phyloP scores from a whole-genome alignment of 192 early-diverging fungal genomes.

The Radiomyces spectabilis region DNA sequence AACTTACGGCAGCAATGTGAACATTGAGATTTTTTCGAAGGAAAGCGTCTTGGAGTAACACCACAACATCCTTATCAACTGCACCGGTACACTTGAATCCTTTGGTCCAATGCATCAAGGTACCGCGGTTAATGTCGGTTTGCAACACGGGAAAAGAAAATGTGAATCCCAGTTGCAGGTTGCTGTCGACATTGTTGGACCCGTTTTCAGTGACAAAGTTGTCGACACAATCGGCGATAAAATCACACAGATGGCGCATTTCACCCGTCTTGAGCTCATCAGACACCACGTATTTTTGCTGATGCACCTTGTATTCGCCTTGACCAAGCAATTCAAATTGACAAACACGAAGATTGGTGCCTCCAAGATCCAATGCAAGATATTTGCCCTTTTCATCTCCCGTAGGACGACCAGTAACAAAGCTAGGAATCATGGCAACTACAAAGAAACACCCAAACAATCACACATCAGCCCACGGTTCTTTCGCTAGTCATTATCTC shows the following conservation, averaged over 20 bases:
- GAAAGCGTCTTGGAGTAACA: constrained; percentile 75
- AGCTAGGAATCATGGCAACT: constrained; percentile 85
- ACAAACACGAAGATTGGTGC: constrained; percentile 93
- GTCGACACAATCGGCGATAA: constrained; percentile 79
- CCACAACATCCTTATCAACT: constrained; percentile 70
- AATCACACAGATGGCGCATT: constrained; percentile 62
- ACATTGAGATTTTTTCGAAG: constrained; percentile 65
- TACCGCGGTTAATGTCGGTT: constrained; percentile 62
- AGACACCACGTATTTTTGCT: constrained; percentile 70
- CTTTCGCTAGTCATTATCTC: too few species aligned
- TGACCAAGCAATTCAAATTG: constrained; percentile 71
- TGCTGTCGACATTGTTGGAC: constrained; percentile 33
- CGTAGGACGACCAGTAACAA: constrained; percentile 70
- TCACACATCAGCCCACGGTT: too few species aligned
- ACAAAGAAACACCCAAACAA: neutral
- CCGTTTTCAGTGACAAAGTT: constrained; percentile 61
- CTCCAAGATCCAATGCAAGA: constrained; percentile 93
- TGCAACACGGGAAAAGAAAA: constrained; percentile 94
- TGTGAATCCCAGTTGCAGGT: constrained; percentile 78
- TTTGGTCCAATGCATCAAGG: constrained; percentile 79
- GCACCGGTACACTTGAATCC: constrained; percentile 74
- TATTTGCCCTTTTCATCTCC: constrained; percentile 81
- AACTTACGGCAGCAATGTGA: constrained; percentile 39
- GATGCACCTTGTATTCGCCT: constrained; percentile 61
- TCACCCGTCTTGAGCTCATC: constrained; percentile 51